Base-by-base conservation (phyloP, 768 basidiomycete species). In the Boletellus ananiceps region DNA sequence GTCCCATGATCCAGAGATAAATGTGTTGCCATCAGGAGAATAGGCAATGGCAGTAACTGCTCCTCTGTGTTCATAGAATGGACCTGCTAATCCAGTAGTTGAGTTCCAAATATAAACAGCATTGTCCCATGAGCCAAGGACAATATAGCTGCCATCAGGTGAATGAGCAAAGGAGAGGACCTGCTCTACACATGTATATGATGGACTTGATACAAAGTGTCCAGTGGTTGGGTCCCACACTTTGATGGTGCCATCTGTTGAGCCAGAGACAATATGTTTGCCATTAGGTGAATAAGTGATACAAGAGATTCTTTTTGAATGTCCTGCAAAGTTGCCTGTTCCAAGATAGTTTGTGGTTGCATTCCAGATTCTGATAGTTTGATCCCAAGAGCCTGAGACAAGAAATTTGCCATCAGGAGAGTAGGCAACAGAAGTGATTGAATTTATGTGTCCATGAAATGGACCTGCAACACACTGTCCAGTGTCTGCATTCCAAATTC, bases 81-180 rank as follows among this genome's bases (percentile, higher is more conserved):
- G 7, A 7, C 3, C 11, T 38, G 3, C 16, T 19, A 13, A n/a
- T 2, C 44, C 41, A 44, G 21, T 47, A 27, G n/a, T 29, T 16
- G 8, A 13, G 34, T 57, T 8, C 60, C 57, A 57, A 4, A 52
- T 36, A 18, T 34, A 32, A 31, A 61, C 36, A 2, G 19, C 42
- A 12, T 37, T 16, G 2, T 55, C 47, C 6, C 13, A 1, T 16
- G 47, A 45, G 4, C 59, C 59, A 43, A 56, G 53, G 25, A 52
- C 58, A 16, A 70, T 49, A 7, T 48, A 43, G 21, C 11, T 53
- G 2, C 50, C 52, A 57, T 64, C 54, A 25, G 54, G 64, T 36
- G 65, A 66, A 39, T 51, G 50, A 1, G 23, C 40, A 13, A 55
- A 34, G 23, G 43, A 56, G 34, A 12, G 32, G 4, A n/a, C 8